These are phyloP conservation scores for Echites panduratus DNA, from an alignment of 257 asterid species.

Conservation along the genomic window DNA sequence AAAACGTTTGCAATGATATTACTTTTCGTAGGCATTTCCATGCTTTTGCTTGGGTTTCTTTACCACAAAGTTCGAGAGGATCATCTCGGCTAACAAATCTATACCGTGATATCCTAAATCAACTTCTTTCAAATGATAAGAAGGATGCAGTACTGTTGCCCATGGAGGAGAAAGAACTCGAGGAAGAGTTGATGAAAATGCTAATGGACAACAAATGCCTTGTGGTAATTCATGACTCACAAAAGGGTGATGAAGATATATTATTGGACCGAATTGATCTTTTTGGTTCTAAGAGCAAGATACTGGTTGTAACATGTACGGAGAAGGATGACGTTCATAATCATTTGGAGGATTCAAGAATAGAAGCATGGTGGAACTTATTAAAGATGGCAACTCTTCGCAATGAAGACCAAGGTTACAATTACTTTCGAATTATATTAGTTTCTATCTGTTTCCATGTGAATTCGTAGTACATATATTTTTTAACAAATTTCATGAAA, in stretches of 20 bases:
- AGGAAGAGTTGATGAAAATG: not conserved
- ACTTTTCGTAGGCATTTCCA: not conserved
- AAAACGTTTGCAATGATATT: too few relatives aligned
- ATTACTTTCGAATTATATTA: too few relatives aligned
- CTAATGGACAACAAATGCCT: not conserved
- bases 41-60: not conserved
- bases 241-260: not conserved
- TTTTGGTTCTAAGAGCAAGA: not conserved
- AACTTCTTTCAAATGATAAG: not conserved
- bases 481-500: too few relatives aligned
- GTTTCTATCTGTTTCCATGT: too few relatives aligned
- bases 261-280: not conserved
- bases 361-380: not conserved
- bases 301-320: not conserved
- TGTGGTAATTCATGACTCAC: not conserved
- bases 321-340: not conserved
- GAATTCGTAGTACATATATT: too few relatives aligned
- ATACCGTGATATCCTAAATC: not conserved
- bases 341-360: not conserved
- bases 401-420: too few relatives aligned
- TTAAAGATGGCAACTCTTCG: too few relatives aligned
- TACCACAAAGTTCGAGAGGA: too few relatives aligned
- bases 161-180: not conserved
- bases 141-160: not conserved
- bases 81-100: too few relatives aligned